Conservation (phyloP, 176 grass and related monocot species). For the Paspalum vaginatum region DNA sequence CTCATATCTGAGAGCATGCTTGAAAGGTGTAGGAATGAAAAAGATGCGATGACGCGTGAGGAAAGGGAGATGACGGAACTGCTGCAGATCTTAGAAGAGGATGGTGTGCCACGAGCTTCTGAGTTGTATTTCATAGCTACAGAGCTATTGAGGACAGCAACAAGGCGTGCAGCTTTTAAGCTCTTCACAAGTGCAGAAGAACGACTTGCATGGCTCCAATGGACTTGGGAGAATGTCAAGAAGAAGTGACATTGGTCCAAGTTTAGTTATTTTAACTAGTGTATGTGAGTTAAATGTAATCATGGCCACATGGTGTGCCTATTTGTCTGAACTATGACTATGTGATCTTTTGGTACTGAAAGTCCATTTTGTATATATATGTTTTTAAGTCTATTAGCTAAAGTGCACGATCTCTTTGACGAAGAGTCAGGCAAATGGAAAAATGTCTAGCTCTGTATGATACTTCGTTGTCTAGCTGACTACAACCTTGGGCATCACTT, state of each 20-base stretch:
- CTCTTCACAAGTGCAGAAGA: not conserved
- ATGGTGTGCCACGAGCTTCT: not conserved
- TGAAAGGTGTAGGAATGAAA: not conserved
- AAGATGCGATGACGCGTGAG: not conserved
- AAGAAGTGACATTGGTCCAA: not conserved
- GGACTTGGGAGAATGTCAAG: not conserved
- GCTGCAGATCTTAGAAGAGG: not conserved
- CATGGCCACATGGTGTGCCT: too few species aligned
- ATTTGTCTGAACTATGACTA: too few species aligned
- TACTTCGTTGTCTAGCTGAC: too few species aligned
- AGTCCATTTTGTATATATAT: too few species aligned
- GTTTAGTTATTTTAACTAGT: not conserved
- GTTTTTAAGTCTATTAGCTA: too few species aligned
- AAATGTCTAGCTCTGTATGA: too few species aligned
- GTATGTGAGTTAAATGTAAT: not conserved
- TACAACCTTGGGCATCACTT: too few species aligned
- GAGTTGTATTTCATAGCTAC: conserved; percentile 12
- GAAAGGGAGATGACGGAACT: not conserved
- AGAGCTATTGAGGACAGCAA: not conserved
- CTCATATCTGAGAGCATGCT: not conserved
- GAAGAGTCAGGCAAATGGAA: too few species aligned
- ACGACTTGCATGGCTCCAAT: not conserved
- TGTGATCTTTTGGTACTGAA: too few species aligned
- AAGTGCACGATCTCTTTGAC: too few species aligned
- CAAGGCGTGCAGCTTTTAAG: not conserved